Evolutionary conservation across 164 flowering plant genomes (phyloP).

Genomic region (Umbilicus rupestris): DNA sequence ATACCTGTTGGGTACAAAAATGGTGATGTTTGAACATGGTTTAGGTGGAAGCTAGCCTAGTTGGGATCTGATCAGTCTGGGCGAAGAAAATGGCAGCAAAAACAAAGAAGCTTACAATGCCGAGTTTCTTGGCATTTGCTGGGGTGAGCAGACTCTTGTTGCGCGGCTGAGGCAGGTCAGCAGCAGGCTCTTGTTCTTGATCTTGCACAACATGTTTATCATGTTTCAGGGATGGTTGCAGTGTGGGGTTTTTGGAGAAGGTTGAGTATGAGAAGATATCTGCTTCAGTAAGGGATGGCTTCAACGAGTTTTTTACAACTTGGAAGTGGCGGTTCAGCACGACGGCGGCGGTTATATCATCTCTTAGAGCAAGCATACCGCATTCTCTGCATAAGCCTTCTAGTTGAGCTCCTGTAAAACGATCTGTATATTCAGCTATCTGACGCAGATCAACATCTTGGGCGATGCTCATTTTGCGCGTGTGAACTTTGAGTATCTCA

Average conservation of each 20-base stretch:
- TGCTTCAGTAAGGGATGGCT: conserved; percentile 47
- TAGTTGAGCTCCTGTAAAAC: conserved; percentile 87
- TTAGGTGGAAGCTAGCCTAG: conserved; percentile 2
- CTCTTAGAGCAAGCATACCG: conserved; percentile 77
- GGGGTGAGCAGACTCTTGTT: not conserved
- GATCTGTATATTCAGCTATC: conserved; percentile 71
- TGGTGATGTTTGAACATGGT: not conserved
- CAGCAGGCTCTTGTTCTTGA: too few relatives aligned
- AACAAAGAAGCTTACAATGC: not conserved
- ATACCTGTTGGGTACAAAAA: not conserved
- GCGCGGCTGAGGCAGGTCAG: not conserved
- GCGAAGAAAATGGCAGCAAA: not conserved
- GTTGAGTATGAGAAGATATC: conserved; percentile 44
- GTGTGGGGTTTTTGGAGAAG: conserved; percentile 36
- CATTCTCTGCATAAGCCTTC: conserved; percentile 78
- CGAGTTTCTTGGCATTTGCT: not conserved
- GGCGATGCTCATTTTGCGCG: conserved; percentile 55
- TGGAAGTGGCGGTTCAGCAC: conserved; percentile 62
- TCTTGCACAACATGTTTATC: too few relatives aligned
- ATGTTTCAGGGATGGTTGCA: not conserved
- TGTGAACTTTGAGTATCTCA: conserved; percentile 78
- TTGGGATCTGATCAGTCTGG: not conserved
- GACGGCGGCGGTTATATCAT: conserved; percentile 53
- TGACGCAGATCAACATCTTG: conserved; percentile 57
- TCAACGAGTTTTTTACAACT: conserved; percentile 38